Evolutionary conservation across 768 basidiomycete species (phyloP).

Genomic region (Termitomyces sp.): DNA sequence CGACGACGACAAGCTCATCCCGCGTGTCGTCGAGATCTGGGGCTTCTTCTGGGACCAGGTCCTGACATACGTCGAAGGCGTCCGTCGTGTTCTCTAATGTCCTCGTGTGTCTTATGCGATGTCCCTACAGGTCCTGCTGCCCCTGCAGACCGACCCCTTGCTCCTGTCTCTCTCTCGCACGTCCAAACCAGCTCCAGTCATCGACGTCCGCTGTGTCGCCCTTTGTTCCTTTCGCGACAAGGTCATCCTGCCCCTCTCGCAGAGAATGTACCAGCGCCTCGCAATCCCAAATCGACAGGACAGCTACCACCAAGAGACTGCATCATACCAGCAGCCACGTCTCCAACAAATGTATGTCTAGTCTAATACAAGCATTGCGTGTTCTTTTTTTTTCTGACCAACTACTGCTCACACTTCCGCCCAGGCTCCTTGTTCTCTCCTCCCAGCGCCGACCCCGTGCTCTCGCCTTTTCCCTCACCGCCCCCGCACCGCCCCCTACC

Average conservation of each 20-base stretch:
- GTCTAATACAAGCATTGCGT: too few relatives aligned
- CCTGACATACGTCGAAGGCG: constrained; percentile 82
- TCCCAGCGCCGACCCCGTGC: constrained; percentile 61
- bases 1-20: constrained; percentile 74
- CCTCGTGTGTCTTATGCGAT: background rate
- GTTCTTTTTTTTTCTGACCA: background rate
- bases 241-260: constrained; percentile 62
- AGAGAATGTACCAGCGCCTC: constrained; percentile 51
- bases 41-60: constrained; percentile 91
- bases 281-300: constrained; percentile 51
- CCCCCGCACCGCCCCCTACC: constrained; percentile 48
- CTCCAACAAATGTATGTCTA: constrained; percentile 71
- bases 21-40: constrained; percentile 83
- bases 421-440: constrained; percentile 68
- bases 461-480: constrained; percentile 54
- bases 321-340: constrained; percentile 45
- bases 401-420: background rate
- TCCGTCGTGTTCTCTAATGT: constrained; percentile 27
- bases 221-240: constrained; percentile 76
- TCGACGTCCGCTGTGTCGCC: constrained; percentile 80
- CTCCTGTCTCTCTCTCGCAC: constrained; percentile 65
- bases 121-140: constrained; percentile 25
- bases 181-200: constrained; percentile 46
- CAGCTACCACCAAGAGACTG: constrained; percentile 11
- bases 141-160: constrained; percentile 38